Percentiles rank a stretch among this genome's conserved stretches.
Evolutionary conservation across 768 basidiomycete species (phyloP).

Genomic region (Russula earlei): DNA sequence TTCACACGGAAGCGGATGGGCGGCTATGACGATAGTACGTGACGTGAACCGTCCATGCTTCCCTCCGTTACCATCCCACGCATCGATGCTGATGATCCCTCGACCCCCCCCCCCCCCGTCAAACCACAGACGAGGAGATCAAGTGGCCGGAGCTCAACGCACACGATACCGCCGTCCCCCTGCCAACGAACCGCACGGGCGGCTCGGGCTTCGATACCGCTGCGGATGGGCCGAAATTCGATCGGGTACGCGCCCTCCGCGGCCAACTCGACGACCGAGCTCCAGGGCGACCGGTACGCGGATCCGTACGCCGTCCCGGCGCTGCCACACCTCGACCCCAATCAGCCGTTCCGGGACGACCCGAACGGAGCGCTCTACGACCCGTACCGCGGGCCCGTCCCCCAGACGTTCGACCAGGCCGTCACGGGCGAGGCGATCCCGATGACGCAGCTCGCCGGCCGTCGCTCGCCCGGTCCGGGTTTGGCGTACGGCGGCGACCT

Average conservation of each 20-base stretch:
- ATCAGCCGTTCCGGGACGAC: slow-evolving; percentile 41
- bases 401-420: slow-evolving; percentile 50
- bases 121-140: slow-evolving; percentile 62
- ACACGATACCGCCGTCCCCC: slow-evolving; percentile 38
- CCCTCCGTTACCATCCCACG: slow-evolving; percentile 2
- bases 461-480: slow-evolving; percentile 24
- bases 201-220: slow-evolving; percentile 65
- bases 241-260: slow-evolving; percentile 40
- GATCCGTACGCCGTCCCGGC: slow-evolving; percentile 82
- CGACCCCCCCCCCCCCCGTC: background rate
- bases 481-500: slow-evolving; percentile 13
- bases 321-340: slow-evolving; percentile 71
- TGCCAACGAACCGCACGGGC: slow-evolving; percentile 62
- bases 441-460: slow-evolving; percentile 51
- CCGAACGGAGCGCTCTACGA: slow-evolving; percentile 39
- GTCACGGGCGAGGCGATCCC: slow-evolving; percentile 48
- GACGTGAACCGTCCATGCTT: background rate
- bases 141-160: slow-evolving; percentile 86
- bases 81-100: background rate
- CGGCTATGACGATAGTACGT: slow-evolving; percentile 69
- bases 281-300: no score
- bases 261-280: slow-evolving; percentile 37
- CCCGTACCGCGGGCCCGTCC: slow-evolving; percentile 72
- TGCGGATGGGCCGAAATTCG: slow-evolving; percentile 43
- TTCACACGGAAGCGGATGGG: slow-evolving; percentile 68